Evolutionary conservation across 2,329 filamentous ascomycete genomes (phyloP).

Genomic region (Arthrobotrys iridis): DNA sequence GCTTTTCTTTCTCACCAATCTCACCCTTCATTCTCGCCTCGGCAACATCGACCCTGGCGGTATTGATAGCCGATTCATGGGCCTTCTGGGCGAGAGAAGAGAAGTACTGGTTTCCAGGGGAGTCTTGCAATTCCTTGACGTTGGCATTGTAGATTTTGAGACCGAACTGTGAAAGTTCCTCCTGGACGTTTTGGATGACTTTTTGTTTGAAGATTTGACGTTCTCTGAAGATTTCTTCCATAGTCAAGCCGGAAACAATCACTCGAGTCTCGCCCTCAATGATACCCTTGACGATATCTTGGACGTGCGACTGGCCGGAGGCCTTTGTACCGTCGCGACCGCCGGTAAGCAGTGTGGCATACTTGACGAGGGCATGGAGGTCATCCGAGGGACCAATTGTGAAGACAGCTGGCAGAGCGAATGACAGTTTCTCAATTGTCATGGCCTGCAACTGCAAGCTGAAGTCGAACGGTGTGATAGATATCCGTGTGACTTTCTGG

Average conservation of each 20-base stretch:
- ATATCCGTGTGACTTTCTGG: conserved; percentile 68
- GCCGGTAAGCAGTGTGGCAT: conserved; percentile 79
- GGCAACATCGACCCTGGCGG: conserved; percentile 69
- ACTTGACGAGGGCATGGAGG: conserved; percentile 76
- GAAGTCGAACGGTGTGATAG: conserved; percentile 81
- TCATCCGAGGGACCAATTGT: conserved; percentile 65
- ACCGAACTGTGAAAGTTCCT: conserved; percentile 82
- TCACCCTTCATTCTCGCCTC: conserved; percentile 74
- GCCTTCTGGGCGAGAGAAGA: conserved; percentile 78
- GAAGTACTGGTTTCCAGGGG: conserved; percentile 83
- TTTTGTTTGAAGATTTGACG: conserved; percentile 79
- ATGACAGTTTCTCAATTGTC: conserved; percentile 79
- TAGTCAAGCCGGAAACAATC: conserved; percentile 87
- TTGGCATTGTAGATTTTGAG: conserved; percentile 79
- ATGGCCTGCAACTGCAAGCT: conserved; percentile 84
- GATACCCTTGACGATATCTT: conserved; percentile 87
- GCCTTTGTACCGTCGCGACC: conserved; percentile 62
- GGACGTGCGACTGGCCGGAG: conserved; percentile 72
- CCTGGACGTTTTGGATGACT: conserved; percentile 78
- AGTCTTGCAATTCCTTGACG: conserved; percentile 87
- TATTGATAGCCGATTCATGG: conserved; percentile 56
- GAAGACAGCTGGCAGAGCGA: conserved; percentile 63
- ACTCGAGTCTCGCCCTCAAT: conserved; percentile 88
- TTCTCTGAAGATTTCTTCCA: conserved; percentile 87
- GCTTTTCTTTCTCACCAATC: conserved; percentile 79